These are phyloP conservation scores for Backusella luteola DNA, from an alignment of 192 early-diverging fungal species.

Conservation along the genomic window DNA sequence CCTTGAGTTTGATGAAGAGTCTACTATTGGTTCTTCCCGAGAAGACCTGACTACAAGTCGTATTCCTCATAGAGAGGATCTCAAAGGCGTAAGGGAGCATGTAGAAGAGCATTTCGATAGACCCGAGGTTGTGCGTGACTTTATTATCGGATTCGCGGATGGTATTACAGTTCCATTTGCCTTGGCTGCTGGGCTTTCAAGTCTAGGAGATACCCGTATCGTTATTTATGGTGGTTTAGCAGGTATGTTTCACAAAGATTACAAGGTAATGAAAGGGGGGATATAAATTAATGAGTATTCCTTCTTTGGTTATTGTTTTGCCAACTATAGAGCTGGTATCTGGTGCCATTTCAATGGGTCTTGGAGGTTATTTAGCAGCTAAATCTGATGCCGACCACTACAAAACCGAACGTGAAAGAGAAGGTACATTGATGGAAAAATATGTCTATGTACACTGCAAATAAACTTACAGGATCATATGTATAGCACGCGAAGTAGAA, in stretches of 20 bases:
- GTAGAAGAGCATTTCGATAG: constrained; percentile 41
- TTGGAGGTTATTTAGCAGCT: constrained; percentile 59
- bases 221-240: constrained; percentile 61
- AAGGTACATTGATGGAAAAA: constrained; percentile 17
- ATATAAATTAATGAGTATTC: not conserved
- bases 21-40: not conserved
- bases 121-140: constrained; percentile 42
- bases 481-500: constrained; percentile 38
- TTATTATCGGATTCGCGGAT: constrained; percentile 44
- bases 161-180: constrained; percentile 62
- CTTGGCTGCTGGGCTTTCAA: constrained; percentile 58
- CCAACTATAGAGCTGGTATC: constrained; percentile 49
- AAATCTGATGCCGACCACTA: constrained; percentile 57
- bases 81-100: constrained; percentile 18
- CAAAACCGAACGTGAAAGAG: constrained; percentile 47
- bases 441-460: not conserved
- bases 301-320: not conserved
- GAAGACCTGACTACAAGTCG: not conserved
- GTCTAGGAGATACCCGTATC: constrained; percentile 46
- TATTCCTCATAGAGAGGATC: constrained; percentile 21
- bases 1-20: constrained; percentile 12
- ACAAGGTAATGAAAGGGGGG: not conserved
- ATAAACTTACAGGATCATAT: not conserved
- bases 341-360: constrained; percentile 57
- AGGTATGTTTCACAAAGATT: constrained; percentile 27